phyloP scores from a whole-genome alignment of 306 rosid species.

The Morella rubra region DNA sequence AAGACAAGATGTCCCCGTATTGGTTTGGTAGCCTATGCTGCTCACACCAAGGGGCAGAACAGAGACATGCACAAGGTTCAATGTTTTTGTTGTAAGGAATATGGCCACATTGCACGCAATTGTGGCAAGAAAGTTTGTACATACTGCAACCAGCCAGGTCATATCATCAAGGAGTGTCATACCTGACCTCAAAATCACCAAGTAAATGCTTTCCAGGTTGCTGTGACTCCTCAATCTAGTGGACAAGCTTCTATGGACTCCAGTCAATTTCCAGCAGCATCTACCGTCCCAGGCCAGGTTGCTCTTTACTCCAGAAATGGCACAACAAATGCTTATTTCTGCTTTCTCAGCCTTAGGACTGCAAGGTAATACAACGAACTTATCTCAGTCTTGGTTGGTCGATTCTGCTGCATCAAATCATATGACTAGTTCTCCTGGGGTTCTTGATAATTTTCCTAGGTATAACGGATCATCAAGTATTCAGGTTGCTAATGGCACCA shows the following conservation, averaged over 20 bases:
- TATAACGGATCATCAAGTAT: too few species aligned
- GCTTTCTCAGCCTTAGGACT: not conserved
- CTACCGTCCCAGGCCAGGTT: too few species aligned
- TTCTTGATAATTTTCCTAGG: too few species aligned
- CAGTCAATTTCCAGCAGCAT: too few species aligned
- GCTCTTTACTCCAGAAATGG: not conserved
- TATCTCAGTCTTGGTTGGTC: not conserved
- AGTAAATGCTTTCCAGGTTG: not conserved
- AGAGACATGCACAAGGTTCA: not conserved
- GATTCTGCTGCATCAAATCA: constrained; percentile 7
- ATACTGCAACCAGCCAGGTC: not conserved
- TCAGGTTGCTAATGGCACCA: not conserved
- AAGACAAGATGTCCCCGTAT: not conserved
- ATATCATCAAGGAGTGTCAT: not conserved
- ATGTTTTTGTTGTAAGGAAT: too few species aligned
- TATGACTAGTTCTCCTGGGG: not conserved
- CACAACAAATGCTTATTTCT: not conserved
- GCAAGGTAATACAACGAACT: not conserved
- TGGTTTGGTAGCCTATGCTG: not conserved
- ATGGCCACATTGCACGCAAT: not conserved
- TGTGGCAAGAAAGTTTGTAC: not conserved
- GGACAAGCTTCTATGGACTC: too few species aligned
- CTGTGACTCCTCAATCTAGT: not conserved
- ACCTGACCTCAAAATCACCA: not conserved
- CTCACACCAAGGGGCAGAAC: not conserved